Evolutionary conservation across 208 protist genomes (phyloP).

Genomic region (Crithidia bombi): DNA sequence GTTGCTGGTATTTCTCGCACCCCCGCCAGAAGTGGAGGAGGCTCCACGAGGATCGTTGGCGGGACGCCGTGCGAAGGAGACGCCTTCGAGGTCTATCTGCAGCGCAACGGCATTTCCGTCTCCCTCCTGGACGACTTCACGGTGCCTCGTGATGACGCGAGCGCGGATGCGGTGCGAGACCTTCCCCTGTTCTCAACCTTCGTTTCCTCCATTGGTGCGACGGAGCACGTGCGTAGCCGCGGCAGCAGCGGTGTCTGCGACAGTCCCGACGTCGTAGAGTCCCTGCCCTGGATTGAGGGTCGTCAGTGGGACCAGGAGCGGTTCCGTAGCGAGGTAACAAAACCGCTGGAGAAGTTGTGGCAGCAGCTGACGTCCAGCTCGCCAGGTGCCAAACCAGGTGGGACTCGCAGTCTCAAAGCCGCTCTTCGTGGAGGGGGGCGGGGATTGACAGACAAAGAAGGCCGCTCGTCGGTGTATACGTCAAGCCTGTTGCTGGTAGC

Average conservation of each 20-base stretch:
- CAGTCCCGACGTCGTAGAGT: constrained; percentile 5
- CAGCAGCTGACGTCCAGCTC: constrained; percentile 18
- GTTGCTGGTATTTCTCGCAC: not conserved
- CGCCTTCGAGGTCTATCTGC: constrained; percentile 34
- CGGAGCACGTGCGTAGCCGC: constrained; percentile 13
- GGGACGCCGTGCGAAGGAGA: constrained; percentile 14
- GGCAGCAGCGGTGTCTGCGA: constrained; percentile 2
- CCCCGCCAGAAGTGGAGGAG: not conserved
- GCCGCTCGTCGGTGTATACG: constrained; percentile 27
- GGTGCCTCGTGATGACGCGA: constrained; percentile 27
- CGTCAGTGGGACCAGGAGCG: constrained; percentile 27
- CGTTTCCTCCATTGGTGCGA: constrained; percentile 19
- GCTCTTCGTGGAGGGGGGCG: not conserved
- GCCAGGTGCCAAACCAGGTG: too few relatives aligned
- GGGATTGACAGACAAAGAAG: not conserved
- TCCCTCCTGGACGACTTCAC: constrained; percentile 29
- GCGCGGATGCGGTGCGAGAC: constrained; percentile 19
- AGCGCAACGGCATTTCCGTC: constrained; percentile 32
- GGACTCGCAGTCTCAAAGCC: not conserved
- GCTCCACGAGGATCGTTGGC: not conserved
- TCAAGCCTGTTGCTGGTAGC: constrained; percentile 41
- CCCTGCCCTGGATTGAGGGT: constrained; percentile 30
- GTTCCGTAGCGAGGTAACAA: constrained; percentile 20
- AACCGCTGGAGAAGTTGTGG: constrained; percentile 33
- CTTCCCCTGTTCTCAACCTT: constrained; percentile 23